Evolutionary conservation across 208 protist species (phyloP), one percentile per base, ranked within the genome.

Genomic region (Leishmania amazonensis): DNA sequence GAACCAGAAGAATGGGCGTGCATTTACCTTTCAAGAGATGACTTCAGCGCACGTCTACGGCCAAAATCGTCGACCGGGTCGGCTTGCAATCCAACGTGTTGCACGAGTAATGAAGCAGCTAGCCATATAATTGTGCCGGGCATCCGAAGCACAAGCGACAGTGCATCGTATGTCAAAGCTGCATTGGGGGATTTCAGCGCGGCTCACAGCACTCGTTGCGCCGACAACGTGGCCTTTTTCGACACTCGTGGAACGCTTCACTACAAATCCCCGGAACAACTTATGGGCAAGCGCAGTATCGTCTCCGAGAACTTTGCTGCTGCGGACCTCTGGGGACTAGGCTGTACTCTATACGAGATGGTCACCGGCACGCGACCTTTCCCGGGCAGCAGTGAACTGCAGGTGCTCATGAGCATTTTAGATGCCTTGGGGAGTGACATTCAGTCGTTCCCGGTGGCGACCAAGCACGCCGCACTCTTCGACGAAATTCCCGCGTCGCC

Each of bases 221-320:
- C 31, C n/a, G 71, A 80, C 19, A 64, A 81, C 13, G 38, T 65
- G 9, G n/a, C 70, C 2, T 81, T 87, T 40, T 42, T 84, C 9
- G 84, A 83, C 62, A 85, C 74, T 11, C 84, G 93, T 62, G 93
- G 93, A 21, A 95, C 93, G 3, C 81, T 97, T 24, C 91, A 94
- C 75, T 97, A 95, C 84, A 97, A 95, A 72, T 75, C 91, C 3
- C 93, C 93, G 2, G 93, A 96, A 70, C 93, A 96, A 81, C 84
- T 96, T 0, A 78, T 96, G 76, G 87, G 87, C 7, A 83, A 83
- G 53, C 79, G 83, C 42, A 85, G 73, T 38, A 38, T 74, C 2
- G 57, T 85, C 49, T 60, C 82, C 6, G 70, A 85, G 8, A 85
- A 91, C 71, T 88, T 80, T 64, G 81, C 87, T 35, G 84, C 91